Evolutionary conservation across 2,329 filamentous ascomycete species (phyloP), one percentile per base, ranked within the genome.

Genomic region (Tolypocladium ovalisporum): DNA sequence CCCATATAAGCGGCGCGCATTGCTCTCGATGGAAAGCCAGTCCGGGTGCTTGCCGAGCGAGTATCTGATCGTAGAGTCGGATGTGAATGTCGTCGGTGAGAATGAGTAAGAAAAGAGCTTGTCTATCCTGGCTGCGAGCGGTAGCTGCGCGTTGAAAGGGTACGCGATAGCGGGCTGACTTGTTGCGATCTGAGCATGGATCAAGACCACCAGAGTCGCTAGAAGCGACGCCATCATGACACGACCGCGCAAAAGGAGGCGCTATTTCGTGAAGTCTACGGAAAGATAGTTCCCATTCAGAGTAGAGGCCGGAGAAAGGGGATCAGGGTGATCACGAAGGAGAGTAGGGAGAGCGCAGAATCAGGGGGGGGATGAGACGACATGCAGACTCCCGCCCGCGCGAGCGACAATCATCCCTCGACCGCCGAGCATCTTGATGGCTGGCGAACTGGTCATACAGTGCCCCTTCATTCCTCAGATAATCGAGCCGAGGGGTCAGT

Each of bases 111-210:
- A 81, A 70, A 90, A 94, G 2, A 79, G 76, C 64, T 86, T 68
- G 44, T 80, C 81, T 59, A 88, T 76, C 62, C 88, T 81, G 24
- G 89, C 90, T 56, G 92, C 86, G 4, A 87, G 86, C 36, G 90
- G 90, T 1, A 95, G 80, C 70, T 96, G 91, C 2, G 89, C 85
- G 71, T 94, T 95, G 70, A 96, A 79, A 1, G 90, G 90, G 64
- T 92, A 93, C 52, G 76, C 73, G 53, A 78, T 66, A 29, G 69
- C 65, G 13, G 81, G 81, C 22, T 70, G 66, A 55, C 73, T 69
- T 40, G 58, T 62, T n/a, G 68, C 69, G 37, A 72, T 62, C 34
- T 61, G 62, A 44, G 67, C 42, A 57, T 74, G 59, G 39, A 65
- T 59, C 52, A 73, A 60, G 59, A 64, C 55, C 59, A 62, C 58